Evolutionary conservation across 805 yeast species (phyloP), one percentile per base, ranked within the genome.

Genomic region (Candida ulmi): DNA sequence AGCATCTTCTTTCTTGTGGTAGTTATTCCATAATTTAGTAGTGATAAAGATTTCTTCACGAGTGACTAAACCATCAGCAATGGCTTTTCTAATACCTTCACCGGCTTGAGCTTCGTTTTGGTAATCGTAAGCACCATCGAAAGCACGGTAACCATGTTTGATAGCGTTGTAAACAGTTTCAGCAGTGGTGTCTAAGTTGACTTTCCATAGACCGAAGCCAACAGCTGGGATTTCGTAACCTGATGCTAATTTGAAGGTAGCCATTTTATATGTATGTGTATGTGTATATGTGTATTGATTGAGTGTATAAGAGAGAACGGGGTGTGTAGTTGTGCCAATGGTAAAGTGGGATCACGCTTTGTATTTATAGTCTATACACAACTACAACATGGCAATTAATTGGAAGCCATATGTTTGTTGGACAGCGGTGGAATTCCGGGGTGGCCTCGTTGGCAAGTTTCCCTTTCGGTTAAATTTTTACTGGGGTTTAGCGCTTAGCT

Each of bases 71-170:
- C 54, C 56, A 18, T 51, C 54, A 11, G 30, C 37, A n/a, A 78
- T 77, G 30, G 76, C 60, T 33, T 70, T 74, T 40, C 63, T 67
- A 33, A 68, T 58, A 30, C 72, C 75, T 41, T 61, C 57, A 13
- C 83, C 82, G 18, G 51, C 47, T 46, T 74, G 80, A 15, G 58
- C 65, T 58, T 86, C 95, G 56, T 82, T 82, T 8, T 72, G 74
- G 57, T 84, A 84, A 41, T 73, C 69, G 48, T 74, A 74, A 5
- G 91, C 91, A 19, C 87, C 76, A 57, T 84, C 91, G 47, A 84
- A 78, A 56, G 78, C 86, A 45, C 80, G 69, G 60, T 80, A 83
- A 13, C 88, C 88, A 11, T 68, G 66, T 53, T 76, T 68, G 43
- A 82, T 64, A 12, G 90, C 91, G 32, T 72, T 67, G 49, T 68